Base-by-base conservation (phyloP, 2,329 filamentous ascomycete genomes). In the Cladorrhinum sp. region DNA sequence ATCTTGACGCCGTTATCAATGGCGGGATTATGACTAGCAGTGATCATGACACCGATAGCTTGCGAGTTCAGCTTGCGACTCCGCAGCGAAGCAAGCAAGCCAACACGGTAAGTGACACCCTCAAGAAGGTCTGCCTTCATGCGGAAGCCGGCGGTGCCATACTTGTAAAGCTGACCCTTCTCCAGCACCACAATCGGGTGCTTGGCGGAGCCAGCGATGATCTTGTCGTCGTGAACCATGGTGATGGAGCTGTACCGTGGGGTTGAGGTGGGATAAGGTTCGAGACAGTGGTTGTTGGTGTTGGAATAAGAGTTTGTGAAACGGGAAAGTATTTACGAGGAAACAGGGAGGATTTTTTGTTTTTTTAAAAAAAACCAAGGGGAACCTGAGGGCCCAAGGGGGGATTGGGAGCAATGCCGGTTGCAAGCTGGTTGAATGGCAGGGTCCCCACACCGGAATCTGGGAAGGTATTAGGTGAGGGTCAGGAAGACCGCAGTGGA, bases 1-100 rank as follows among this genome's bases (percentile, higher is more conserved):
- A 99, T 86, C 83, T 96, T 96, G 74, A 96, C 89, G 56, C 92
- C 92, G 75, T 96, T 96, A 77, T 96, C 92, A 69, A 86, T 83
- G 33, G 92, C 89, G 18, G 91, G 91, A 77, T 96, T 96, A 81
- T 96, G 92, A 71, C 91, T 96, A 64, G 92, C 92, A 48, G 92
- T 96, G 75, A 96, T 90, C 92, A 96, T 96, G 68, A 99, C 89
- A 72, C 95, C 95, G 72, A 99, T 96, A 69, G 91, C 89, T 79
- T 96, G 91, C 66, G 92, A 89, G 74, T 89, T 88, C 69, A 96
- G 86, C 77, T 95, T 96, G 73, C 92, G 90, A 66, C 92, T 97
- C 65, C 95, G 89, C 56, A 98, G 84, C 60, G 90, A 87, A 30
- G 95, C 91, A 61, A 97, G 86, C 63, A 99, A 85, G 56, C 94